Evolutionary conservation across 306 rosid genomes (phyloP).

Genomic region (Lathyrus oleraceus): DNA sequence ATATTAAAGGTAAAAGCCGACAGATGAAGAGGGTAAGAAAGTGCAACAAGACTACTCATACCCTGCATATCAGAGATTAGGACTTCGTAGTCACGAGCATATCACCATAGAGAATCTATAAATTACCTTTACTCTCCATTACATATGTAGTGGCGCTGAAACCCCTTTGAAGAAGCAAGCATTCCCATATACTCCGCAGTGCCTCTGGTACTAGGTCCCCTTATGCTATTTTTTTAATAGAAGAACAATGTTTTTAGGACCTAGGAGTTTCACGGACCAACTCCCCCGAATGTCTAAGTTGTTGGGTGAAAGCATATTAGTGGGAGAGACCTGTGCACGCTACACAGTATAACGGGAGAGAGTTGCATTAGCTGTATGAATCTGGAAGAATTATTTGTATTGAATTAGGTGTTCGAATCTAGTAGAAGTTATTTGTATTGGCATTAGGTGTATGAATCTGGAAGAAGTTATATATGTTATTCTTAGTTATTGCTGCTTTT

Average conservation of each 20-base stretch:
- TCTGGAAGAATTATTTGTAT: slow-evolving; percentile 4
- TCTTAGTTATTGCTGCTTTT: not conserved
- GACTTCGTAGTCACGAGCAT: not conserved
- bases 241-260: not conserved
- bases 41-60: not conserved
- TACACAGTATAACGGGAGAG: slow-evolving; percentile 9
- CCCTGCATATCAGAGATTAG: not conserved
- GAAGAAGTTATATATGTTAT: slow-evolving; percentile 2
- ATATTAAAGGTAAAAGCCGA: not conserved
- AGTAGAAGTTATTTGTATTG: slow-evolving; percentile 1
- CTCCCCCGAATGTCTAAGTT: not conserved
- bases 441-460: slow-evolving; percentile 8
- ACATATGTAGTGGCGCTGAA: not conserved
- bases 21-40: not conserved
- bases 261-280: not conserved
- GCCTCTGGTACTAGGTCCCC: not conserved
- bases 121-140: not conserved
- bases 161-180: not conserved
- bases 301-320: not conserved
- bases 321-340: not conserved
- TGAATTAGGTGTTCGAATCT: slow-evolving; percentile 8
- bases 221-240: not conserved
- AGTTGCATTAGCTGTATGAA: slow-evolving; percentile 9
- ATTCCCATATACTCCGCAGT: not conserved
- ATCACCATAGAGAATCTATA: slow-evolving; percentile 8